Conservation (phyloP, 1,139 yeast species). For the Geotrichum histeridarum region DNA sequence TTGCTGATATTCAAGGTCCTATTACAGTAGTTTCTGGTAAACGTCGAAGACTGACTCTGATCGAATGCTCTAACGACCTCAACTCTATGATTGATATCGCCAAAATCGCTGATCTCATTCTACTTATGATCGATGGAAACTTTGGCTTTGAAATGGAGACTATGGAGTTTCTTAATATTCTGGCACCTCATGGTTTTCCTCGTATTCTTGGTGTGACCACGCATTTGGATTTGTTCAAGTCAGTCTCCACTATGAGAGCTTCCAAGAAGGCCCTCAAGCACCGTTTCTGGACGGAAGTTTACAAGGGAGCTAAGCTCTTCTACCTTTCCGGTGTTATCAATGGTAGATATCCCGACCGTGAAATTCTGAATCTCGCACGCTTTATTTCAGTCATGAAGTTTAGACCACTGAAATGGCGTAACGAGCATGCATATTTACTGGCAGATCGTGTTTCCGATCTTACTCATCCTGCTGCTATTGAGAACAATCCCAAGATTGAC, state of each 20-base stretch:
- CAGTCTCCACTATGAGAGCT: conserved; percentile 82
- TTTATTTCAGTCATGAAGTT: conserved; percentile 97
- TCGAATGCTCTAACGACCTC: conserved; percentile 88
- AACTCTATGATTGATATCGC: conserved; percentile 96
- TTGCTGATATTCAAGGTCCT: conserved; percentile 89
- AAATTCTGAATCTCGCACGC: conserved; percentile 82
- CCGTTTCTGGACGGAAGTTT: conserved; percentile 98
- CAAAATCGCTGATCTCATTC: conserved; percentile 87
- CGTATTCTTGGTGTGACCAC: conserved; percentile 93
- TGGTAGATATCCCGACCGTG: conserved; percentile 97
- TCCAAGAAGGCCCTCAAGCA: conserved; percentile 89
- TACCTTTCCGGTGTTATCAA: conserved; percentile 93
- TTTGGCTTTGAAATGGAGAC: conserved; percentile 99
- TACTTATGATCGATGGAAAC: conserved; percentile 89
- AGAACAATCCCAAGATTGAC: conserved; percentile 75
- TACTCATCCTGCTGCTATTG: conserved; percentile 83
- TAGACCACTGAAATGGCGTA: conserved; percentile 97
- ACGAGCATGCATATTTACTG: conserved; percentile 90
- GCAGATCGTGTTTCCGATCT: conserved; percentile 93
- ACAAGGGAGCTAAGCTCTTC: conserved; percentile 94
- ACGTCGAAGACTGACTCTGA: conserved; percentile 83
- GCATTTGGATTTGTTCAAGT: conserved; percentile 88
- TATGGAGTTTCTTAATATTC: conserved; percentile 93
- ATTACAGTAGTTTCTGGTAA: conserved; percentile 97
- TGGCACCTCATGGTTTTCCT: conserved; percentile 99